Evolutionary conservation across 345 rosid genomes (phyloP), one percentile per base, ranked within the genome.

Genomic region (Populus davidiana): DNA sequence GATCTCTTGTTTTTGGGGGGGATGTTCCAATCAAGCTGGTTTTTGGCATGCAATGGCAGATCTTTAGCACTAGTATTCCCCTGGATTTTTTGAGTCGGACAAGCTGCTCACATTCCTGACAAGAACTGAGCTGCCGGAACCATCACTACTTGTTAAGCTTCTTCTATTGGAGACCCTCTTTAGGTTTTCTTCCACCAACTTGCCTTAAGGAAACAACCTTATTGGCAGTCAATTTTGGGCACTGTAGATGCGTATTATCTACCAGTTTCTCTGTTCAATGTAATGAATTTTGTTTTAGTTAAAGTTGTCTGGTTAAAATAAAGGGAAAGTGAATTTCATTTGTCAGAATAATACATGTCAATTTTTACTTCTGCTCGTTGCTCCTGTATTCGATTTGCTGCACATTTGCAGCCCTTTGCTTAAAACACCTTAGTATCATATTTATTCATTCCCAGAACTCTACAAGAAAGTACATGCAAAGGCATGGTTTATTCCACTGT

Each of bases 271-370:
- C 18, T 67, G 29, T 43, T 56, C 73, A 8, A 56, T 78, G 67
- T 78, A 78, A 72, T 78, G 67, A 72, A 36, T 66, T 66, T 72
- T 36, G 27, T 50, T 72, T 38, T 14, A 66, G 20, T 72, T 36
- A 38, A 4, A 47, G 38, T 8, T 6, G 13, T n/a, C 17, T 12
- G 12, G 44, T 67, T 67, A 27, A 39, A 67, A 67, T 9, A 44
- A 5, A 35, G 20, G 35, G 16, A 75, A 47, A 23, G 14, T 69
- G 61, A 43, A 56, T 27, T 23, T 56, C 63, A 56, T 56, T 56
- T 56, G 11, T 56, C 63, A 56, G 63, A 56, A 56, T 56, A 56
- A 56, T 56, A n/a, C n/a, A 56, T 56, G 63, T n/a, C 27, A 9
- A 56, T 56, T 56, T 56, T 25, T 56, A n/a, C 63, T 56, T 56